Percentiles rank a stretch among this genome's conserved stretches.
Conservation (phyloP, 169 alveolate species). For the Eimeria sp. region DNA sequence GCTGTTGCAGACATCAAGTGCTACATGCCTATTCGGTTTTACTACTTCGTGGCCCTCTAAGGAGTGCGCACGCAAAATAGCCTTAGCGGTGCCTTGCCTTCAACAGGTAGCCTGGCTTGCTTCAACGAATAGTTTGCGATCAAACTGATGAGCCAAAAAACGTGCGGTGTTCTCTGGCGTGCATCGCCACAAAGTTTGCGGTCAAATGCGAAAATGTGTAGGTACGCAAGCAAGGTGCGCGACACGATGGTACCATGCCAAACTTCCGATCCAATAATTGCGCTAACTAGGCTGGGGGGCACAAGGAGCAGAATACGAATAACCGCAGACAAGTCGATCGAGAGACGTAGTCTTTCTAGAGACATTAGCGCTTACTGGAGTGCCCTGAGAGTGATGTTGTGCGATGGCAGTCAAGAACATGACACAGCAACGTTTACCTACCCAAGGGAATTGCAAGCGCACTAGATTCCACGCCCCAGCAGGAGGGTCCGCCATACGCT, state of each 20-base stretch:
- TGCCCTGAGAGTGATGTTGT: background rate
- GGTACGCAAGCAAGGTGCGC: background rate
- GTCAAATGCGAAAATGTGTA: background rate
- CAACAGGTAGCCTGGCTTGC: background rate
- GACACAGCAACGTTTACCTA: background rate
- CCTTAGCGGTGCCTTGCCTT: background rate
- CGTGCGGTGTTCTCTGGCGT: background rate
- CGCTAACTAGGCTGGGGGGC: background rate
- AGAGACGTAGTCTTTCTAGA: background rate
- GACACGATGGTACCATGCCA: background rate
- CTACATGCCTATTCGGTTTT: background rate
- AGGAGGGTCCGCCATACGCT: background rate
- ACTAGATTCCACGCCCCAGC: background rate
- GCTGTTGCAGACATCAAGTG: background rate
- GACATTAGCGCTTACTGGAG: background rate
- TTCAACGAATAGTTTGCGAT: background rate
- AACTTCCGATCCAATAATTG: no score
- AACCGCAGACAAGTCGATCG: background rate
- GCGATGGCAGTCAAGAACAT: background rate
- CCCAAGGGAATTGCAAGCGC: background rate
- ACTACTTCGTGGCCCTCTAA: background rate
- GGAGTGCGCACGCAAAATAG: background rate
- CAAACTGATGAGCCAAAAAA: background rate
- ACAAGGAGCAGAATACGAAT: background rate
- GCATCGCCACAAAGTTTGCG: background rate